Percentiles rank a stretch among this genome's conserved stretches.
Evolutionary conservation across 129 eudicot species (phyloP).

Genomic region (Scalesia atractyloides): DNA sequence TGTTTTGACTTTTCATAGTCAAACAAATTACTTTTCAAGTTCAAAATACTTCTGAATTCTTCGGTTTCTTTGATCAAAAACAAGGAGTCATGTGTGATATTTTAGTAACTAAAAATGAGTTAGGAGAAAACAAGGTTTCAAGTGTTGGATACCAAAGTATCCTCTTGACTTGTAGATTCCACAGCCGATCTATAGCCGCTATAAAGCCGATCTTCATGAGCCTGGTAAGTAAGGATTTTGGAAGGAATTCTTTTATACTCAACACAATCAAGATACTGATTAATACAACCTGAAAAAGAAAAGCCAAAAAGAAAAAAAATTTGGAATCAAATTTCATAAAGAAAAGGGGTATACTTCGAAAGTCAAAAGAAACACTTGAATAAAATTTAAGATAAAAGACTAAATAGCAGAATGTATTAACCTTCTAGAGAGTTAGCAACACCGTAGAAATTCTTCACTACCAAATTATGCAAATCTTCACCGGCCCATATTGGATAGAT

Average conservation of each 20-base stretch:
- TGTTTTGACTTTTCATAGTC: not conserved
- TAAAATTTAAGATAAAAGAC: not conserved
- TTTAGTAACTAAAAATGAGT: not conserved
- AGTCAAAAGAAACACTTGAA: constrained; percentile 2
- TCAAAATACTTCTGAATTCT: not conserved
- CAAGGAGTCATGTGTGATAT: not conserved
- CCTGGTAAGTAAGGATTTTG: constrained; percentile 64
- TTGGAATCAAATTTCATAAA: not conserved
- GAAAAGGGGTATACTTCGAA: not conserved
- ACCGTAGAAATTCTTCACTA: constrained; percentile 69
- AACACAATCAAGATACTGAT: constrained; percentile 66
- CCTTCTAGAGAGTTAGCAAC: constrained; percentile 92
- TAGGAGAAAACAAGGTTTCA: not conserved
- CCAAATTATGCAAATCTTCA: constrained; percentile 84
- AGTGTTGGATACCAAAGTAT: constrained; percentile 56
- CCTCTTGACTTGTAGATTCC: constrained; percentile 73
- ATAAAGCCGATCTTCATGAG: constrained; percentile 70
- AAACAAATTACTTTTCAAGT: not conserved
- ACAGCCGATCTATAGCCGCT: constrained; percentile 82
- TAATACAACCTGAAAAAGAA: constrained; percentile 60
- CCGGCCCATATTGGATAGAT: constrained; percentile 95
- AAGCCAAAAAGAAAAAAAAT: not conserved
- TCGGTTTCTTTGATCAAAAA: not conserved
- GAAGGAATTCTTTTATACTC: constrained; percentile 79
- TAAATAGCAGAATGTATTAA: constrained; percentile 19